Evolutionary conservation across 345 rosid genomes (phyloP).

Genomic region (Melaleuca quinquenervia): DNA sequence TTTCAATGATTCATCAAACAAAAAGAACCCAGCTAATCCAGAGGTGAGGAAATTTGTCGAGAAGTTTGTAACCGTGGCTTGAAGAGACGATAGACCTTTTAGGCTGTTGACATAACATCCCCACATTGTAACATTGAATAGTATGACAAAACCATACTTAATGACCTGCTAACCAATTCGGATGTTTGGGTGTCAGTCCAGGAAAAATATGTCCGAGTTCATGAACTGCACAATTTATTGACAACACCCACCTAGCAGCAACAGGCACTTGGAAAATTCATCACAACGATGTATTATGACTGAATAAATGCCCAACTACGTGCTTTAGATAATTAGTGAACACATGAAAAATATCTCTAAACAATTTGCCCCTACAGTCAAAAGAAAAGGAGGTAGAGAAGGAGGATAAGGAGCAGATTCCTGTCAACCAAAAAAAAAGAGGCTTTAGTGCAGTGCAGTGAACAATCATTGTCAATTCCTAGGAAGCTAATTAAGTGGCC

Average conservation of each 20-base stretch:
- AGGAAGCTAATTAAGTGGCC: not conserved
- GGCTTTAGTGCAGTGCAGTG: not conserved
- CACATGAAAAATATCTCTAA: not conserved
- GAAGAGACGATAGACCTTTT: constrained; percentile 75
- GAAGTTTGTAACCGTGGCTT: constrained; percentile 82
- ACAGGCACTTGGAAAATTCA: not conserved
- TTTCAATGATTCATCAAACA: constrained; percentile 54
- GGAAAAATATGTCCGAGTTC: not conserved
- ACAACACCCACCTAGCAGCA: not conserved
- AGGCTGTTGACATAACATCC: constrained; percentile 86
- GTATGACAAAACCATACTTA: constrained; percentile 44
- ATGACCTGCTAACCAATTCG: constrained; percentile 22
- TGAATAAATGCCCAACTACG: not conserved
- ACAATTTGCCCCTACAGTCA: not conserved
- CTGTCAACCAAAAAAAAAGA: not conserved
- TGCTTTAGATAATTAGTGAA: not conserved
- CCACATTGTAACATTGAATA: constrained; percentile 82
- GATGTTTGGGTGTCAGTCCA: not conserved
- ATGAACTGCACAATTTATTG: not conserved
- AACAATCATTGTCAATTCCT: not conserved
- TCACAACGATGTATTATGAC: not conserved
- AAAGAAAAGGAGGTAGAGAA: not conserved
- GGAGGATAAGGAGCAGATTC: not conserved
- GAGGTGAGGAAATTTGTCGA: constrained; percentile 80
- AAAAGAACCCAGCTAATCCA: constrained; percentile 68